These are phyloP conservation scores for Gremmenia infestans DNA, from an alignment of 2,329 filamentous ascomycete species.

Conservation along the genomic window DNA sequence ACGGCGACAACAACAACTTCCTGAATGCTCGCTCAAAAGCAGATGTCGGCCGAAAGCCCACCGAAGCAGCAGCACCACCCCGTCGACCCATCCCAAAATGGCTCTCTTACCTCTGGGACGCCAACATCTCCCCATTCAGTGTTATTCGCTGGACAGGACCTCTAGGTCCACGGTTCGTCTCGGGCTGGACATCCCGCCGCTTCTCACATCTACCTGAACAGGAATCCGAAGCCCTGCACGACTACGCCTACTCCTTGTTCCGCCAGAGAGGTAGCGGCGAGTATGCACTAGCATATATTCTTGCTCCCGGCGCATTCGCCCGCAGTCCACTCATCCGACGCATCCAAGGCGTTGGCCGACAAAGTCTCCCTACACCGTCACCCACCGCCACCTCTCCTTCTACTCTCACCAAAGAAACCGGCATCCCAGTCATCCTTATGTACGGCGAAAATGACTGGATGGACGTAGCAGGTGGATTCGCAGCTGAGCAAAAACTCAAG, in stretches of 20 bases:
- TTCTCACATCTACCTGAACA: constrained; percentile 81
- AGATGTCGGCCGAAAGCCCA: constrained; percentile 33
- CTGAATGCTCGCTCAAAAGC: constrained; percentile 43
- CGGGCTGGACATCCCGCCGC: constrained; percentile 87
- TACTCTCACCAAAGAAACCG: constrained; percentile 40
- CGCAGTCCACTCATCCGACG: constrained; percentile 81
- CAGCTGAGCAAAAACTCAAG: constrained; percentile 73
- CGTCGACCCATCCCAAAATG: constrained; percentile 68
- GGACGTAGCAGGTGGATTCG: constrained; percentile 83
- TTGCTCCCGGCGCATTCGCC: constrained; percentile 90
- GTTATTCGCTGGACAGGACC: constrained; percentile 85
- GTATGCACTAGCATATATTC: constrained; percentile 86
- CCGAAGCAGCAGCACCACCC: constrained; percentile 28
- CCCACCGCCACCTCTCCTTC: background rate
- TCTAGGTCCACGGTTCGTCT: constrained; percentile 84
- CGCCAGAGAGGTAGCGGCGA: constrained; percentile 88
- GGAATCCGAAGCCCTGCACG: constrained; percentile 80
- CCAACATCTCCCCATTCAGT: constrained; percentile 92
- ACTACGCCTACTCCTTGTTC: constrained; percentile 93
- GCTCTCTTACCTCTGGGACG: constrained; percentile 93
- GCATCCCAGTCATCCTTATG: constrained; percentile 84
- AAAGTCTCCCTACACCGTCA: constrained; percentile 36
- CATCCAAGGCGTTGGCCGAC: constrained; percentile 82
- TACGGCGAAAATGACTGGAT: constrained; percentile 99
- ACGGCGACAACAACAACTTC: constrained; percentile 45